These are phyloP conservation scores for Camellia lanceoleosa DNA, from an alignment of 148 eudicot species.

Conservation along the genomic window DNA sequence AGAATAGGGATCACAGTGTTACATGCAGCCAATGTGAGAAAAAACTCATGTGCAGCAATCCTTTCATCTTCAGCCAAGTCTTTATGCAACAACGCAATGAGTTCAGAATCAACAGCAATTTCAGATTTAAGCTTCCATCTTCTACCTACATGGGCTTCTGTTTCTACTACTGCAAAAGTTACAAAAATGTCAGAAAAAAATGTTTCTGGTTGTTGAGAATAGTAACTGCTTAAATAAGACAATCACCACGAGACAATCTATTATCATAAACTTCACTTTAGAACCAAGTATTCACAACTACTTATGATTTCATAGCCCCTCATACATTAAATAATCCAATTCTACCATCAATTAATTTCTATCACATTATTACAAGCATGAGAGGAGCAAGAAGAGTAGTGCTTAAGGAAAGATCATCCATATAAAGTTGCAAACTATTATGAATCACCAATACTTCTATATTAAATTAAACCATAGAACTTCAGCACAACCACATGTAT, in stretches of 20 bases:
- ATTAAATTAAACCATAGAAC: no score
- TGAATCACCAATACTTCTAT: no score
- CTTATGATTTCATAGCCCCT: neutral
- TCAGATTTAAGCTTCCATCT: constrained; percentile 74
- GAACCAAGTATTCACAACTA: neutral
- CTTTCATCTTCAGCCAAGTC: constrained; percentile 42
- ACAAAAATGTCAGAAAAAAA: neutral
- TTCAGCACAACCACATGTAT: no score
- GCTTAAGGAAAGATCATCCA: neutral
- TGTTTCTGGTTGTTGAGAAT: neutral
- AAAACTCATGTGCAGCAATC: constrained; percentile 79
- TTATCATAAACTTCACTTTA: neutral
- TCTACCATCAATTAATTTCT: neutral
- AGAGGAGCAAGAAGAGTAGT: neutral
- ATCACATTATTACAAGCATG: neutral
- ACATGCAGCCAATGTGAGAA: constrained; percentile 88
- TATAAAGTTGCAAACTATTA: neutral
- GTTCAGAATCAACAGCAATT: constrained; percentile 54
- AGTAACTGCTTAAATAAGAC: neutral
- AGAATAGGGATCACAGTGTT: constrained; percentile 91
- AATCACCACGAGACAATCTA: neutral
- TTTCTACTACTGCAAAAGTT: constrained; percentile 37
- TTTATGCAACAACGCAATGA: constrained; percentile 62
- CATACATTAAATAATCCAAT: neutral
- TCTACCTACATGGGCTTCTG: constrained; percentile 24